Conservation (phyloP, 305 asterid species). For the Solanum hybrid region DNA sequence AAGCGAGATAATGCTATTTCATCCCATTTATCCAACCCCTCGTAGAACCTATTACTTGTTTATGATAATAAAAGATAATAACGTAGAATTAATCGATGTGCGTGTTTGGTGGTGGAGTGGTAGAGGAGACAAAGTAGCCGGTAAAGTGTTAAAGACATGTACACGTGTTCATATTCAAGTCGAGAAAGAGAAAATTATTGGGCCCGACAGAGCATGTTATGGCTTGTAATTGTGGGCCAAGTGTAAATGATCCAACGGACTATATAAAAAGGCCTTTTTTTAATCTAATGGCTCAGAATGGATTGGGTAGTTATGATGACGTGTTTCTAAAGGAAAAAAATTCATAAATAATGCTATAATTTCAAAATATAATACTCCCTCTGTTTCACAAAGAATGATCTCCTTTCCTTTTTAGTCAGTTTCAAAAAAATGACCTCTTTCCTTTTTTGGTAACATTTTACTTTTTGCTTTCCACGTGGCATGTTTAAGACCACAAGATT, state of each 20-base stretch:
- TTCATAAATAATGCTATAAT: neutral
- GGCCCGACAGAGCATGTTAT: constrained; percentile 25
- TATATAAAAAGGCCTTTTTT: neutral
- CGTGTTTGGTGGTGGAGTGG: neutral
- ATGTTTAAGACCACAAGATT: no score
- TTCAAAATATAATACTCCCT: no score
- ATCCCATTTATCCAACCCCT: neutral
- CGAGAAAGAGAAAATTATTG: neutral
- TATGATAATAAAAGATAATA: neutral
- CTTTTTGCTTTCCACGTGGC: no score
- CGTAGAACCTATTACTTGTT: neutral
- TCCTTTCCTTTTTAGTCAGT: no score
- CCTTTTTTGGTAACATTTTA: no score
- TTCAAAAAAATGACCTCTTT: no score
- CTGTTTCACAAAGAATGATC: no score
- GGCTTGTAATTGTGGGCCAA: neutral
- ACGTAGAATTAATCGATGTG: neutral
- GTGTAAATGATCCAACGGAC: constrained; percentile 12
- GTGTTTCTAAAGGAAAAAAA: neutral
- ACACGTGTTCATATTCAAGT: constrained; percentile 11
- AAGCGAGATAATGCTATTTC: neutral
- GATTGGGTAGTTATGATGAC: constrained; percentile 9
- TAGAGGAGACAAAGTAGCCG: constrained; percentile 5
- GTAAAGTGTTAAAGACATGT: constrained; percentile 18
- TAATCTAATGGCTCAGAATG: constrained; percentile 23